Evolutionary conservation across 2,329 filamentous ascomycete species (phyloP).

Genomic region (Aspergillus candidus): DNA sequence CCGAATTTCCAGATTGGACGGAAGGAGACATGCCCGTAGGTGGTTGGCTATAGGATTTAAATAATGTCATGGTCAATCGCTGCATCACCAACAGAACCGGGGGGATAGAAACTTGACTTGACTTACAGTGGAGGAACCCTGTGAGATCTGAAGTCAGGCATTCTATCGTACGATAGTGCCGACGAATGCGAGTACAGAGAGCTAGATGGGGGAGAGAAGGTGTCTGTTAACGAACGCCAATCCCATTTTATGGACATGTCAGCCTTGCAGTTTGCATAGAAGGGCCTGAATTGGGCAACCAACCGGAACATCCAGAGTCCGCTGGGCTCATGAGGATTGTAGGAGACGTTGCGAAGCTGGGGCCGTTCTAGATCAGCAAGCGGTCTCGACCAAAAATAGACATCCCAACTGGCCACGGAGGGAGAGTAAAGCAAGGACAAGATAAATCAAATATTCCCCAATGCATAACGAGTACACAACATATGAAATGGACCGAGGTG

Average conservation of each 20-base stretch:
- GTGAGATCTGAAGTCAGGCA: constrained; percentile 32
- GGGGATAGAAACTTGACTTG: neutral
- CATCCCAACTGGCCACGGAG: neutral
- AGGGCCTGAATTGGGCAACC: constrained; percentile 24
- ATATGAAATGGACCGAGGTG: constrained; percentile 7
- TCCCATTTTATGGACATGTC: neutral
- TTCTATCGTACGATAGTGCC: constrained; percentile 31
- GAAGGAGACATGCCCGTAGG: constrained; percentile 41
- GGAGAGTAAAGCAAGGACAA: neutral
- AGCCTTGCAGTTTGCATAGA: neutral
- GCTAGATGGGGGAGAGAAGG: constrained; percentile 27
- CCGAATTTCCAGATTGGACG: constrained; percentile 27
- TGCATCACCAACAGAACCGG: neutral
- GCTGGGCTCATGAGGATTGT: constrained; percentile 46
- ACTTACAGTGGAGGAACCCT: constrained; percentile 38
- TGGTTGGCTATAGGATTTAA: constrained; percentile 37
- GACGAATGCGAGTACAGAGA: constrained; percentile 32
- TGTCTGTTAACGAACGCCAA: constrained; percentile 21
- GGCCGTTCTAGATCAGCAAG: constrained; percentile 14
- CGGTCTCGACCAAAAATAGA: neutral
- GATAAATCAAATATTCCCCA: constrained; percentile 3
- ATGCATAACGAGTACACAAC: constrained; percentile 12
- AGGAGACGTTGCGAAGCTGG: constrained; percentile 47
- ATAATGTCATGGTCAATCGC: constrained; percentile 12
- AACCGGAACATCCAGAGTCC: constrained; percentile 50